These are phyloP conservation scores for Candolleomyces aberdarensis DNA, from an alignment of 768 basidiomycete genomes.

Conservation along the genomic window DNA sequence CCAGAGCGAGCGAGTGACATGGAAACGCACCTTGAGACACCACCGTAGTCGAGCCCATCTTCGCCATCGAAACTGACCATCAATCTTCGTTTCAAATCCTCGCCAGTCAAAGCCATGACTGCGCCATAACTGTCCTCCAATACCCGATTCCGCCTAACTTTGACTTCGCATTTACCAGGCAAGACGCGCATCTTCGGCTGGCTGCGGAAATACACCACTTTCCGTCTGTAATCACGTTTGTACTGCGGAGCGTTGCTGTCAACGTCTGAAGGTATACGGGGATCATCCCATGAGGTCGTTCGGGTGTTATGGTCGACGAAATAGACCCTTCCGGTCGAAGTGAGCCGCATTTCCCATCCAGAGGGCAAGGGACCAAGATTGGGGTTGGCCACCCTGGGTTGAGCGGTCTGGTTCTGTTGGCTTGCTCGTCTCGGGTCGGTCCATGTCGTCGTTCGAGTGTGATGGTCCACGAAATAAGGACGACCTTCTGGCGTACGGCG, in stretches of 20 bases:
- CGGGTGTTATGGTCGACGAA: conserved; percentile 91
- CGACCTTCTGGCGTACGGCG: conserved; percentile 86
- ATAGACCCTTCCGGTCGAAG: conserved; percentile 80
- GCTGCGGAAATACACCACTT: conserved; percentile 89
- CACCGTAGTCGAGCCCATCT: conserved; percentile 77
- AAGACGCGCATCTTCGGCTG: conserved; percentile 80
- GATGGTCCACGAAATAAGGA: conserved; percentile 63
- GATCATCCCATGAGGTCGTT: conserved; percentile 93
- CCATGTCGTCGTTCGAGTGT: conserved; percentile 90
- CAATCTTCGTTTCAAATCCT: conserved; percentile 66
- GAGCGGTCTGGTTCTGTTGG: conserved; percentile 48
- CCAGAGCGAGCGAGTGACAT: too few relatives aligned
- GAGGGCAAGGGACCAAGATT: conserved; percentile 81
- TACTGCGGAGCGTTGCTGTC: conserved; percentile 93
- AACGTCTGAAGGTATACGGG: conserved; percentile 75
- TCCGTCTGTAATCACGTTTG: conserved; percentile 89
- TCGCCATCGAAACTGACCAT: conserved; percentile 79
- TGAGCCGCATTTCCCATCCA: conserved; percentile 95
- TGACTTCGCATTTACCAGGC: conserved; percentile 84
- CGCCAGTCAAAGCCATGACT: conserved; percentile 76
- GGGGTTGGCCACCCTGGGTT: conserved; percentile 41
- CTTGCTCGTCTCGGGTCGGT: conserved; percentile 73
- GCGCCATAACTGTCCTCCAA: conserved; percentile 86
- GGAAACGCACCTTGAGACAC: conserved; percentile 58
- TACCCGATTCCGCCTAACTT: conserved; percentile 74